Evolutionary conservation across 1,284 basidiomycete species (phyloP), one percentile per base, ranked within the genome.

Genomic region (Paramarasmius palmivorus): DNA sequence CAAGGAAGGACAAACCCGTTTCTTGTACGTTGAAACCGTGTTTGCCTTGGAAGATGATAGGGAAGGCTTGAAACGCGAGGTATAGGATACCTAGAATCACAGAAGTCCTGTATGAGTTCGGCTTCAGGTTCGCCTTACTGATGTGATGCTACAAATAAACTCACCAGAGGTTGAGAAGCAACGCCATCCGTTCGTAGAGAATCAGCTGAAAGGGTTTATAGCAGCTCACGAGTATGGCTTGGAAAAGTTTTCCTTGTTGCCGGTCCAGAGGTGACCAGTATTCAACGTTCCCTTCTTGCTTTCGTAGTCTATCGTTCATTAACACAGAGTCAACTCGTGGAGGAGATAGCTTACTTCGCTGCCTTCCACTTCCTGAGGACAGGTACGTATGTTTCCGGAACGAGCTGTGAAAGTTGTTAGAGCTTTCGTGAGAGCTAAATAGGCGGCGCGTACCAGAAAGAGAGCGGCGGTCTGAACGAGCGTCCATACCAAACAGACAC

Each of bases 361-460:
- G 90, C 77, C 73, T 90, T 78, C 60, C 62, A 63, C 70, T 83
- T 79, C 15, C 87, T 67, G 2, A 94, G 68, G 4, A 85, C 75
- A 0, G 90, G 88, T 1, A 68, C 68, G 63, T 84, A 92, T 0
- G 92, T 93, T 69, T 95, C 93, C 0, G 90, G 88, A 0, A 92
- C 82, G 49, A 82, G 61, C 78, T n/a, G n/a, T 82, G 50, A 72
- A 4, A 67, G 73, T 44, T 65, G 61, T 52, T 77, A 46, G 3
- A 52, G 51, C 46, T 4, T 15, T 47, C 51, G 10, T 20, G 7
- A 46, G 32, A 17, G n/a, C 22, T n/a, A 5, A 41, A 7, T 9
- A 20, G 22, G 9, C 19, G 22, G 12, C 6, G 68, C 76, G 50
- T 59, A 92, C 84, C 32, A 77, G 32, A 44, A 81, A 62, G 12